Evolutionary conservation across 495 filamentous ascomycete species (phyloP), one percentile per base, ranked within the genome.

Genomic region (Penicillium simplicissimum): DNA sequence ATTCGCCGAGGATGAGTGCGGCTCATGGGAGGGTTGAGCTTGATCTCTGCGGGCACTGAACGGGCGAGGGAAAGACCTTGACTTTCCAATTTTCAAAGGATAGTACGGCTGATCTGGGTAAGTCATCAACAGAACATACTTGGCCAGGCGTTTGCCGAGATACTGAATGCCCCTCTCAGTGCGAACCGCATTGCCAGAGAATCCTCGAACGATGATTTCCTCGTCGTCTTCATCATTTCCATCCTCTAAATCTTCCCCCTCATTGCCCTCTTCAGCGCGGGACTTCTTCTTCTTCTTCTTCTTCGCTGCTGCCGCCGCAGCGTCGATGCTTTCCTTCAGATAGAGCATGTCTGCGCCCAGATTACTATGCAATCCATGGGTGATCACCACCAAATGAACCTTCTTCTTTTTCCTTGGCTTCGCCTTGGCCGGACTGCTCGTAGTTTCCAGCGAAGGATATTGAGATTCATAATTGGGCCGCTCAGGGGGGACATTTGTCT

Each of bases 121-220:
- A 31, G 93, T 95, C 81, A 96, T 90, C 23, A 86, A 79, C 13
- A 98, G 81, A 19, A 98, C 81, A 71, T 90, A 96, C 74, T 90
- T 92, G n/a, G 95, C 95, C 23, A 98, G 83, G 34, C 95, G 86
- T 71, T 97, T 97, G 21, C 95, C 95, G 1, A 98, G 84, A 69
- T 96, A 98, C 70, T 98, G 96, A 65, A 98, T 97, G 23, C 95
- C 95, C 65, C 87, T 85, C 76, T 98, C 95, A 4, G 95, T 98
- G 36, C 89, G 88, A 37, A 89, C 89, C 17, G 88, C 90, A 77
- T 98, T 98, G 52, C 90, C 92, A 31, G 87, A 84, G 69, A 93
- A 98, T 17, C 95, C 95, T 67, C 96, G 84, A 4, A 98, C 96
- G 65, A 98, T 88, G n/a, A 96, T 87, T 72, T 96, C 85, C 17